Conservation (phyloP, 2,329 filamentous ascomycete genomes). For the Neoscytalidium dimidiatum region DNA sequence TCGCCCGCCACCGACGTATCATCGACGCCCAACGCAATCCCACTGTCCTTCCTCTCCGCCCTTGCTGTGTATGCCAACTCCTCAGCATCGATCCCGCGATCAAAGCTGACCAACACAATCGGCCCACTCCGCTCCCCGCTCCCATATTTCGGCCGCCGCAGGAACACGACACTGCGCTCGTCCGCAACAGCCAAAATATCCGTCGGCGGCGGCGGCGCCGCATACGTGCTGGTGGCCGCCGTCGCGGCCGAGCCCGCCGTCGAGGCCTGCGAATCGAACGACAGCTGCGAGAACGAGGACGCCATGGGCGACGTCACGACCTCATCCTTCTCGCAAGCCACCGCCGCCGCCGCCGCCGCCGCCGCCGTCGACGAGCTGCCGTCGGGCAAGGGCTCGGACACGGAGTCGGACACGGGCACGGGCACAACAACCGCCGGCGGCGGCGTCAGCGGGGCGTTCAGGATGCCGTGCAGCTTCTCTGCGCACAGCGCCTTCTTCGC, state of each 20-base stretch:
- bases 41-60: slow-evolving; percentile 10
- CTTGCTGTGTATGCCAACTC: slow-evolving; percentile 25
- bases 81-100: slow-evolving; percentile 8
- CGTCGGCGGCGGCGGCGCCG: slow-evolving; percentile 13
- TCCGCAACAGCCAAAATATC: slow-evolving; percentile 34
- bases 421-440: background rate
- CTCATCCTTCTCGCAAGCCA: background rate
- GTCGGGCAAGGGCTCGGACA: no score
- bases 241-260: background rate
- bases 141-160: slow-evolving; percentile 31
- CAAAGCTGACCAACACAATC: slow-evolving; percentile 37
- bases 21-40: background rate
- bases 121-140: slow-evolving; percentile 29
- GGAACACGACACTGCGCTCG: slow-evolving; percentile 36
- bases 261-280: background rate
- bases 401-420: background rate
- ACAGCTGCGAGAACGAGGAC: background rate
- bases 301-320: background rate
- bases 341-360: background rate
- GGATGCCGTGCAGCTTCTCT: slow-evolving; percentile 31
- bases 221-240: background rate
- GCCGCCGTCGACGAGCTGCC: no score
- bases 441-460: slow-evolving; percentile 30
- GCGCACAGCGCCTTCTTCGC: slow-evolving; percentile 24
- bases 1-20: background rate